phyloP scores from a whole-genome alignment of 1,284 basidiomycete species.

The Singerocomus inundabilis region DNA sequence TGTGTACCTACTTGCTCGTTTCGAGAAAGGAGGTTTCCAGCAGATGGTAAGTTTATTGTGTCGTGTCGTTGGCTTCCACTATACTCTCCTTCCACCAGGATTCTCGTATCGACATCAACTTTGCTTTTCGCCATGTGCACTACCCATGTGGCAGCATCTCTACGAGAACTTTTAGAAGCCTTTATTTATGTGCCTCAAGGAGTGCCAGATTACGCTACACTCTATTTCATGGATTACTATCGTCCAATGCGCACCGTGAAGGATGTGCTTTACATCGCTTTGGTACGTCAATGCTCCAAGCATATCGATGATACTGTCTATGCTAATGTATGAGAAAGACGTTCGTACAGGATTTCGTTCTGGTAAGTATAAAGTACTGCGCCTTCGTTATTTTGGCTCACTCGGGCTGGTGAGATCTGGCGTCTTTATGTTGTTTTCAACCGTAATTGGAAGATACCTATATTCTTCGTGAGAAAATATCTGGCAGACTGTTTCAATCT shows the following conservation, averaged over 20 bases:
- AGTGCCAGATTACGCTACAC: conserved; percentile 6
- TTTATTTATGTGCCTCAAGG: conserved; percentile 13
- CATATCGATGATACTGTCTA: background rate
- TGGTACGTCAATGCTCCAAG: conserved; percentile 4
- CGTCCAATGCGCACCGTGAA: conserved; percentile 17
- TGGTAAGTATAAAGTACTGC: conserved; percentile 6
- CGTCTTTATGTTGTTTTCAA: conserved; percentile 20
- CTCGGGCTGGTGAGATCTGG: conserved; percentile 9
- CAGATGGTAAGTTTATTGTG: conserved; percentile 3
- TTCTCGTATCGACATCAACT: conserved; percentile 17
- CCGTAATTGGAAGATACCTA: conserved; percentile 13
- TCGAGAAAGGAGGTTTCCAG: conserved; percentile 3
- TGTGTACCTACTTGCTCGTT: conserved; percentile 20
- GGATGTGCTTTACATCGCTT: conserved; percentile 13
- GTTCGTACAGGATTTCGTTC: conserved; percentile 17
- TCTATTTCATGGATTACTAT: conserved; percentile 15
- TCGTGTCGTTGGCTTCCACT: background rate
- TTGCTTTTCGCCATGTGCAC: conserved; percentile 16
- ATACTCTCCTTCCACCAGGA: background rate
- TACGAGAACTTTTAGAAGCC: conserved; percentile 18
- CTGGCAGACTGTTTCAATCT: background rate
- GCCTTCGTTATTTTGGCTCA: background rate
- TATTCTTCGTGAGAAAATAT: conserved; percentile 10
- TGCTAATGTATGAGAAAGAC: conserved; percentile 5
- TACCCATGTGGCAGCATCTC: conserved; percentile 10